These are phyloP conservation scores for Pascua sp. DNA, from an alignment of 1,284 basidiomycete species.

Conservation along the genomic window DNA sequence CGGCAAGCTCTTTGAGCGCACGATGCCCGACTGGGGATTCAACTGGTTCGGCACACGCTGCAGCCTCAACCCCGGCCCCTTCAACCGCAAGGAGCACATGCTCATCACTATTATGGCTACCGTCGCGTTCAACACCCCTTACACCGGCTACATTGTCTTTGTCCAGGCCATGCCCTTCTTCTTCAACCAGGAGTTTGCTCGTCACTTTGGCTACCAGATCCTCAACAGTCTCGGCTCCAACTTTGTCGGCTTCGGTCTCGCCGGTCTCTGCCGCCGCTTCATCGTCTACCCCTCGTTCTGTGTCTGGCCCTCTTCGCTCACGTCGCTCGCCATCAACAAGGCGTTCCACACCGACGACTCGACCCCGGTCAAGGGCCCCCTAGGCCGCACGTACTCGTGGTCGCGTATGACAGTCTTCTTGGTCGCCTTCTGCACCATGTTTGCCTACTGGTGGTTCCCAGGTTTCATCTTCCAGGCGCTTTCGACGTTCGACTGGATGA, in stretches of 20 bases:
- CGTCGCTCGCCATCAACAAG: constrained; percentile 24
- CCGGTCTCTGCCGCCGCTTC: constrained; percentile 10
- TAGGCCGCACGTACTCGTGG: constrained; percentile 2
- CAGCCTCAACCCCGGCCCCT: constrained; percentile 27
- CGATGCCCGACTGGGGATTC: constrained; percentile 7
- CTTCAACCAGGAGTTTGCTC: constrained; percentile 7
- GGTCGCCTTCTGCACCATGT: constrained; percentile 37
- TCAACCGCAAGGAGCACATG: constrained; percentile 27
- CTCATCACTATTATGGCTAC: constrained; percentile 36
- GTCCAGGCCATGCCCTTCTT: constrained; percentile 2
- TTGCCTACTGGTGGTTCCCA: constrained; percentile 12
- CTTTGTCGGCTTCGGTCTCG: constrained; percentile 7
- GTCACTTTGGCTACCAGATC: constrained; percentile 7
- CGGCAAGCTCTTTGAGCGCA: constrained; percentile 21
- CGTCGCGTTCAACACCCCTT: constrained; percentile 44
- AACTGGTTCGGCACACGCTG: constrained; percentile 5
- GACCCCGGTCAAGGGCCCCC: constrained; percentile 32
- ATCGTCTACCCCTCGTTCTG: constrained; percentile 10
- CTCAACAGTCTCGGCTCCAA: constrained; percentile 2
- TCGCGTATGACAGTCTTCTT: constrained; percentile 36
- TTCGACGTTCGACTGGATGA: constrained; percentile 56
- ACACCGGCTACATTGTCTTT: constrained; percentile 35
- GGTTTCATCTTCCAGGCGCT: constrained; percentile 47
- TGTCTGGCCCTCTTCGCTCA: constrained; percentile 11
- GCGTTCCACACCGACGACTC: constrained; percentile 47